A percentile compares a stretch with the other conserved stretches of the same genome.
These are phyloP conservation scores for Osmanthus fragrans DNA, from an alignment of 257 asterid species.

Conservation along the genomic window DNA sequence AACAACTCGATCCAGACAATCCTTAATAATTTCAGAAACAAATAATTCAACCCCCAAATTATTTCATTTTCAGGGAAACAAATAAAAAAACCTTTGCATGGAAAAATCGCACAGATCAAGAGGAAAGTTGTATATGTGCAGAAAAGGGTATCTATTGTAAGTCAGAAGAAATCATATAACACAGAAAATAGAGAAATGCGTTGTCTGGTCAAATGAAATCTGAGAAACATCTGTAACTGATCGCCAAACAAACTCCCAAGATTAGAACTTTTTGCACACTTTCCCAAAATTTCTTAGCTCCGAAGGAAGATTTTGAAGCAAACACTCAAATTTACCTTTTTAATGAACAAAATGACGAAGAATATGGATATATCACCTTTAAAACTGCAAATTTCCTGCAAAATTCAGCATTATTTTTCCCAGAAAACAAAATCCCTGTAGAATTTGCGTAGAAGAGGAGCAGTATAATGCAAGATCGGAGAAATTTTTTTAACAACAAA, in stretches of 20 bases:
- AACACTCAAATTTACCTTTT: conserved; percentile 23
- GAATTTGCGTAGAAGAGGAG: conserved; percentile 12
- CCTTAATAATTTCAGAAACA: conserved; percentile 14
- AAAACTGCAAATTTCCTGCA: conserved; percentile 24
- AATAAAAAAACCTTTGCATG: conserved; percentile 19
- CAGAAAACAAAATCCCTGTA: conserved; percentile 24
- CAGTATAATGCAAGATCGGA: conserved; percentile 32
- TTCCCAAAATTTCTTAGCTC: conserved; percentile 1
- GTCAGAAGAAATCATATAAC: not conserved
- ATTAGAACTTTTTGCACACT: conserved; percentile 13
- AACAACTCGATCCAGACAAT: conserved; percentile 24
- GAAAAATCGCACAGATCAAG: conserved; percentile 39
- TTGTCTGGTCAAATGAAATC: not conserved
- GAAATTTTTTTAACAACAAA: conserved; percentile 6
- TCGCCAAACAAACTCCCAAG: conserved; percentile 4
- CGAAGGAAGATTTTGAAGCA: conserved; percentile 15
- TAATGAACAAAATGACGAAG: conserved; percentile 20
- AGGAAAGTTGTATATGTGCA: conserved; percentile 15
- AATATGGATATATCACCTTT: conserved; percentile 45
- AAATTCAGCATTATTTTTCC: conserved; percentile 26
- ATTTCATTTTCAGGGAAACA: conserved; percentile 14
- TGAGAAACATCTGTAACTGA: not conserved
- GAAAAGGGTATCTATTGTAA: conserved; percentile 8
- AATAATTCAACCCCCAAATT: not conserved
- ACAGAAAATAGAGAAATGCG: conserved; percentile 2